These are phyloP conservation scores for Gliomastix tumulicola DNA, from an alignment of 2,329 filamentous ascomycete species.

Conservation along the genomic window DNA sequence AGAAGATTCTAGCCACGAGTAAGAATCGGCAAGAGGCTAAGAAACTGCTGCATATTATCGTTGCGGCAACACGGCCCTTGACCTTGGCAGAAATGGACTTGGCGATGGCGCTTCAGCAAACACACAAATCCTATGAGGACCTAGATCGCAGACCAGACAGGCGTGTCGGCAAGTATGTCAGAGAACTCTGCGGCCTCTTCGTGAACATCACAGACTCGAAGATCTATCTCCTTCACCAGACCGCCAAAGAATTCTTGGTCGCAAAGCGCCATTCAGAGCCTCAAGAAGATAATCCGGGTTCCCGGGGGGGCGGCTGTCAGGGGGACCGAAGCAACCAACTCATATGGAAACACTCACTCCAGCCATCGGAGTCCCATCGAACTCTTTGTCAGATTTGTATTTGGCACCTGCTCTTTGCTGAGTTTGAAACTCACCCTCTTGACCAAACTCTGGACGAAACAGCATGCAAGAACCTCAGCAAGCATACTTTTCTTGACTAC, in stretches of 20 bases:
- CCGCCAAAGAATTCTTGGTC: constrained; percentile 19
- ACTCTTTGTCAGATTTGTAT: constrained; percentile 1
- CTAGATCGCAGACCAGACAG: constrained; percentile 3
- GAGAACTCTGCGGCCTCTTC: constrained; percentile 22
- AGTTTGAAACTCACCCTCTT: not conserved
- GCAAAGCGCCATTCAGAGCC: not conserved
- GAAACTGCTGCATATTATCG: constrained; percentile 13
- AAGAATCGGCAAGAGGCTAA: constrained; percentile 4
- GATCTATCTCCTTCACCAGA: constrained; percentile 19
- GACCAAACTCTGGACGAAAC: not conserved
- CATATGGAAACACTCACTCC: not conserved
- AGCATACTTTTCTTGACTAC: not conserved
- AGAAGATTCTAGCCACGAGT: constrained; percentile 13
- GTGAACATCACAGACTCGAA: constrained; percentile 13
- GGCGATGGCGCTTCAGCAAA: constrained; percentile 7
- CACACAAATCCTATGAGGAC: constrained; percentile 5
- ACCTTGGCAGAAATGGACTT: constrained; percentile 12
- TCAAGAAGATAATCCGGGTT: no score
- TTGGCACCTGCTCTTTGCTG: not conserved
- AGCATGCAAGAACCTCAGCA: not conserved
- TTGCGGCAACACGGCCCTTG: constrained; percentile 14
- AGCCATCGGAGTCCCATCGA: not conserved
- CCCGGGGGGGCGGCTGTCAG: no score
- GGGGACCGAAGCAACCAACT: not conserved
- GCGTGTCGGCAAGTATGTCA: constrained; percentile 7